Evolutionary conservation across 75 land plant species (phyloP).

Genomic region (Chamaecyparis obtusa): DNA sequence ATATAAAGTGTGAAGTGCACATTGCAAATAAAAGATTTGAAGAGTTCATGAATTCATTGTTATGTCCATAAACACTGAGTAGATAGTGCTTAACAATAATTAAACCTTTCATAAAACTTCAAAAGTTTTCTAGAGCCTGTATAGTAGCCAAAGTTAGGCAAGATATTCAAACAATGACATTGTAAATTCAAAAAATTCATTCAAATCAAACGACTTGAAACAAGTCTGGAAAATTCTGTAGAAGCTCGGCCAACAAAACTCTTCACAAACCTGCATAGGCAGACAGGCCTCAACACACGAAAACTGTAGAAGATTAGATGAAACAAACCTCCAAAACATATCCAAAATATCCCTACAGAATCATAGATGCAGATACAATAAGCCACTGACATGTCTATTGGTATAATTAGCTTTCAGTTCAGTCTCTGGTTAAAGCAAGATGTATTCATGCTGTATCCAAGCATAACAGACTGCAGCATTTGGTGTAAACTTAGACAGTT

Average conservation of each 20-base stretch:
- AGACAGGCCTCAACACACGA: background rate
- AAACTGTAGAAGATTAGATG: background rate
- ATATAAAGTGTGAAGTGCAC: background rate
- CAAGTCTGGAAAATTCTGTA: background rate
- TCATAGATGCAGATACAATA: background rate
- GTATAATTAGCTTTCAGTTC: background rate
- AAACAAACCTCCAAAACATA: background rate
- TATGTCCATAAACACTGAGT: background rate
- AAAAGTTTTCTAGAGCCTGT: background rate
- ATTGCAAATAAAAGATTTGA: background rate
- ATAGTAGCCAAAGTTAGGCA: too few species aligned
- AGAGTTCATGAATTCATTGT: background rate
- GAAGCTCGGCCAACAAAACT: background rate
- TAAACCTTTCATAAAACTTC: background rate
- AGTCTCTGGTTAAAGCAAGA: background rate
- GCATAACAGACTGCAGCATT: background rate
- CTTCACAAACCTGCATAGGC: background rate
- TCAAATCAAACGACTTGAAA: background rate
- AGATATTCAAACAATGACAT: too few species aligned
- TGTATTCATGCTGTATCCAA: background rate
- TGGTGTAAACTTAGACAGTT: background rate
- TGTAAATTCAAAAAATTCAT: background rate
- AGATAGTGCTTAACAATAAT: too few species aligned
- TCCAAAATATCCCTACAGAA: background rate
- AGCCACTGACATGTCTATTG: background rate